phyloP scores from a whole-genome alignment of 164 flowering plant species.

The Stephania cephalantha region DNA sequence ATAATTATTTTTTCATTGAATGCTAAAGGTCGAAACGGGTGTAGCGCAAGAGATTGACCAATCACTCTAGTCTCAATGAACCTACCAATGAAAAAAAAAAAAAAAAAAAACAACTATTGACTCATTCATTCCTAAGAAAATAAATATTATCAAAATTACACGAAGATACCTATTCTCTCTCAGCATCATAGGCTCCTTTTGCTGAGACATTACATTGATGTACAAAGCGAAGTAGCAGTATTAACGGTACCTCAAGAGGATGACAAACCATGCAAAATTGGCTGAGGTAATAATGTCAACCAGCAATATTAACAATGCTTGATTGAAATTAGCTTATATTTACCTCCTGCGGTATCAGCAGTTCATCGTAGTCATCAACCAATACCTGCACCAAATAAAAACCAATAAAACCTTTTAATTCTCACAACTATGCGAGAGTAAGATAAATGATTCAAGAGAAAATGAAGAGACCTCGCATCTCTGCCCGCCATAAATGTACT shows the following conservation, averaged over 20 bases:
- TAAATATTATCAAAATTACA: not conserved
- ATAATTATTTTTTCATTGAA: too few relatives aligned
- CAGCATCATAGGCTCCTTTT: not conserved
- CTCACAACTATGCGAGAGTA: not conserved
- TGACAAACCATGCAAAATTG: conserved; percentile 31
- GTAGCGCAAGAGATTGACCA: too few relatives aligned
- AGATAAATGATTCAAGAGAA: not conserved
- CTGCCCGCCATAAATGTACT: conserved; percentile 52
- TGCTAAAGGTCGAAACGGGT: too few relatives aligned
- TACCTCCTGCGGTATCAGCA: conserved; percentile 47
- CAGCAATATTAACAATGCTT: not conserved
- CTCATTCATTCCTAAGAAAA: too few relatives aligned
- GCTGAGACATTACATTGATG: not conserved
- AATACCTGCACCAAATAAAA: conserved; percentile 32
- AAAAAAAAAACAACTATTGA: too few relatives aligned
- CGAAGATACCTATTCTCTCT: not conserved
- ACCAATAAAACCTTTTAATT: not conserved
- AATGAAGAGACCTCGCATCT: conserved; percentile 45
- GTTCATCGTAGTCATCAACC: conserved; percentile 53
- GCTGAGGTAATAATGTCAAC: conserved; percentile 17
- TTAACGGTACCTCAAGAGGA: conserved; percentile 16
- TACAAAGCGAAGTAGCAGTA: not conserved
- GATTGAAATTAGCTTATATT: conserved; percentile 31
- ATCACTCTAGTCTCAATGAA: too few relatives aligned
- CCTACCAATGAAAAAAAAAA: too few relatives aligned